Evolutionary conservation across 208 protist species (phyloP).

Genomic region (Wallacemonas sp.): DNA sequence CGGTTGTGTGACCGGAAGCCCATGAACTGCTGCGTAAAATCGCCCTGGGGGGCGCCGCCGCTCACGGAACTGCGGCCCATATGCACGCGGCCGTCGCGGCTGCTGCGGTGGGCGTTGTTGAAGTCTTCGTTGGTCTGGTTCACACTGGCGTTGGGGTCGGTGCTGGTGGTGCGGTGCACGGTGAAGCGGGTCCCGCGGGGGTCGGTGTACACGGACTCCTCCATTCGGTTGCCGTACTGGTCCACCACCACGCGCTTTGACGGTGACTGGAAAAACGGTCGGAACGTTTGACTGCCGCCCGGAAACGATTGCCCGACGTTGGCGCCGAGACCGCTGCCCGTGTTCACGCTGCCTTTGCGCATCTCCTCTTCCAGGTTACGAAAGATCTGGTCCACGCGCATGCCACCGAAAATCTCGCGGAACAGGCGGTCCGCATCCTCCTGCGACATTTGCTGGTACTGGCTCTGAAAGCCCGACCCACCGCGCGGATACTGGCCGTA

Average conservation of each 20-base stretch:
- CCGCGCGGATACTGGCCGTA: slow-evolving; percentile 19
- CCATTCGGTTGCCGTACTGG: slow-evolving; percentile 77
- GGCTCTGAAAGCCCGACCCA: slow-evolving; percentile 18
- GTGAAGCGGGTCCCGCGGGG: slow-evolving; percentile 67
- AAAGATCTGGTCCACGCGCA: slow-evolving; percentile 89
- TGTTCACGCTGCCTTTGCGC: slow-evolving; percentile 36
- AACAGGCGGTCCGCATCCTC: slow-evolving; percentile 87
- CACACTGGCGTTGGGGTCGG: slow-evolving; percentile 65
- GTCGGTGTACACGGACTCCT: slow-evolving; percentile 79
- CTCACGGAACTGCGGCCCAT: slow-evolving; percentile 60
- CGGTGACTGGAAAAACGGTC: slow-evolving; percentile 65
- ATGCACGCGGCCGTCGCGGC: slow-evolving; percentile 57
- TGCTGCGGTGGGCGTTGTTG: slow-evolving; percentile 36
- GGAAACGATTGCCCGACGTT: slow-evolving; percentile 48
- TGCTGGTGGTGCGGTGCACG: slow-evolving; percentile 63
- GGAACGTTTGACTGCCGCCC: slow-evolving; percentile 44
- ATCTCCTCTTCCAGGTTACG: slow-evolving; percentile 80
- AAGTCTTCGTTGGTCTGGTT: slow-evolving; percentile 72
- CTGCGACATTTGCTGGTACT: slow-evolving; percentile 86
- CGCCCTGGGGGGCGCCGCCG: slow-evolving; percentile 36
- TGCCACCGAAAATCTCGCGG: slow-evolving; percentile 82
- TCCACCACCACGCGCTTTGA: slow-evolving; percentile 61
- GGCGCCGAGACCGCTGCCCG: slow-evolving; percentile 27
- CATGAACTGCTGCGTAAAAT: slow-evolving; percentile 71
- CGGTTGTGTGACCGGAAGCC: slow-evolving; percentile 76